Conservation (phyloP, 805 yeast genomes). For the Cyberlindnera xylosilytica region DNA sequence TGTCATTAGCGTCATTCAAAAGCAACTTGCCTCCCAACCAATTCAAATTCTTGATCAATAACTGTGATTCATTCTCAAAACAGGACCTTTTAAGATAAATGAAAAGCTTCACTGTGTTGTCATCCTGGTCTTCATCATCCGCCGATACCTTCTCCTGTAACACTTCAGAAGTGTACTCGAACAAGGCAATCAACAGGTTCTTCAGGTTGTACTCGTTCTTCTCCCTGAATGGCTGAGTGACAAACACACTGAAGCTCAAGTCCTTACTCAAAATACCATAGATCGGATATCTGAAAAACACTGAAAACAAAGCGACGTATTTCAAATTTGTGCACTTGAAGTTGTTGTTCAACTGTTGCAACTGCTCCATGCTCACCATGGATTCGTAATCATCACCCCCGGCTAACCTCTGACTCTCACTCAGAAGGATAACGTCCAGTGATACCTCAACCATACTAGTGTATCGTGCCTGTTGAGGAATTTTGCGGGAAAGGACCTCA, state of each 20-base stretch:
- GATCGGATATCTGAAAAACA: slow-evolving; percentile 23
- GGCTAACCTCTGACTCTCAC: slow-evolving; percentile 29
- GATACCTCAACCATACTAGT: slow-evolving; percentile 28
- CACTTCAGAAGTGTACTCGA: slow-evolving; percentile 25
- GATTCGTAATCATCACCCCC: slow-evolving; percentile 20
- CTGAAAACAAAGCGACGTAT: slow-evolving; percentile 21
- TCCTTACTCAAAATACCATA: slow-evolving; percentile 19
- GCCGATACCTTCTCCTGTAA: slow-evolving; percentile 12
- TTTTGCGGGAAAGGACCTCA: slow-evolving; percentile 29
- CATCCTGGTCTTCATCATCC: slow-evolving; percentile 8
- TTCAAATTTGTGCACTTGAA: slow-evolving; percentile 16
- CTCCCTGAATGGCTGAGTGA: slow-evolving; percentile 23
- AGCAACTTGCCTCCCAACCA: slow-evolving; percentile 28
- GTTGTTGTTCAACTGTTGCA: slow-evolving; percentile 22
- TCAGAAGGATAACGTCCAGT: slow-evolving; percentile 29
- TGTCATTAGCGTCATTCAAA: slow-evolving; percentile 19
- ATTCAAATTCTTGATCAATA: slow-evolving; percentile 25
- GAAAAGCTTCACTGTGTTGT: slow-evolving; percentile 17
- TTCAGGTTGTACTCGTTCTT: slow-evolving; percentile 23
- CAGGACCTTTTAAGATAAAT: slow-evolving; percentile 21
- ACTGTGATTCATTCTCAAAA: slow-evolving; percentile 25
- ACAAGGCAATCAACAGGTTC: slow-evolving; percentile 22
- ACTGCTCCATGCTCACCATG: slow-evolving; percentile 2
- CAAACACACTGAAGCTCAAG: slow-evolving; percentile 18
- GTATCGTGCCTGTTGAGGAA: slow-evolving; percentile 26